Base-by-base conservation (phyloP, 2,329 filamentous ascomycete genomes). In the Fusarium sulawesiense region DNA sequence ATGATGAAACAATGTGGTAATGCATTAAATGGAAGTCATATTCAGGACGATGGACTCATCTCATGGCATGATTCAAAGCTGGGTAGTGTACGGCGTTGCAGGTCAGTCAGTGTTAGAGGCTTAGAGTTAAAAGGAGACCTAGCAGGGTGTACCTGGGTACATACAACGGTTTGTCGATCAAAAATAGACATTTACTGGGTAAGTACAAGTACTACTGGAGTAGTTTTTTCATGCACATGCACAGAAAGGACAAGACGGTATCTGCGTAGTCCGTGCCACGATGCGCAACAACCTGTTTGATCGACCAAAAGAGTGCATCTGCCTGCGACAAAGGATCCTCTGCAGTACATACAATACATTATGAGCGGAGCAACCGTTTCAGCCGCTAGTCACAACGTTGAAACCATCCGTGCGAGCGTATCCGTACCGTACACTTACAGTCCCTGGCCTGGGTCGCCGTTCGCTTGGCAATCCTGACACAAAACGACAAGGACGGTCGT, bases 361-460 rank as follows among this genome's bases (percentile, higher is more conserved):
- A 58, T 65, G 46, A 50, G 42, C 32, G 47, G 42, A 58, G 64
- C 54, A 48, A 58, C 57, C 59, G 72, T 74, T 74, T 74, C 72
- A 75, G 72, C 53, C 64, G 60, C 68, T 71, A 72, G 66, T 69
- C 56, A 46, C 54, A 49, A 58, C 40, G 59, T 70, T 74, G 72
- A 74, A 72, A 75, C 72, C 62, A 71, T 34, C 70, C 70, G 72
- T 75, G 72, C 68, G 70, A 72, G 70, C 66, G 53, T 55, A 21
- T 41, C 49, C 13, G 29, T 30, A 30, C 29, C 29, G 29, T 47
- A 23, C 34, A 37, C 34, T 37, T 37, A 37, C 34, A 37, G 18
- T 37, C 34, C 34, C 34, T 37, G 34, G 18, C 12, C 29, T 13
- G 34, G 34, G 18, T 37, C 34, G 34, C 18, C 34, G 34, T n/a